Conservation (phyloP, 129 eudicot species). For the Escallonia rubra region DNA sequence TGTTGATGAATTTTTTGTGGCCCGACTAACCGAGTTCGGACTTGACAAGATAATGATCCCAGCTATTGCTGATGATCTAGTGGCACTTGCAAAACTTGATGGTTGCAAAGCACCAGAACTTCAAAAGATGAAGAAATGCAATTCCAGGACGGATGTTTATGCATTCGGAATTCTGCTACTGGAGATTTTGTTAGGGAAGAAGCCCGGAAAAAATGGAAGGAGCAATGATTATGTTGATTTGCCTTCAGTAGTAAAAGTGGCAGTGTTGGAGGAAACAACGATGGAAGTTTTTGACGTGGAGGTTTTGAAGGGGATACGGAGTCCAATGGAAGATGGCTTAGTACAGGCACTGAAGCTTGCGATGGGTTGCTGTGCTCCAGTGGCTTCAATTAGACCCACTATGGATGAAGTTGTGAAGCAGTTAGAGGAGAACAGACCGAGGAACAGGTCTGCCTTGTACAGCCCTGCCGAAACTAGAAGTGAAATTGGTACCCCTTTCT, state of each 20-base stretch:
- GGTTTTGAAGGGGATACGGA: conserved; percentile 77
- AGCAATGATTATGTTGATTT: conserved; percentile 56
- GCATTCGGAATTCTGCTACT: conserved; percentile 81
- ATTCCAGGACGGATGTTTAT: conserved; percentile 77
- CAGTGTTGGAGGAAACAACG: conserved; percentile 94
- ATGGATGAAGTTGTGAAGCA: conserved; percentile 97
- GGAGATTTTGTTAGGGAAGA: conserved; percentile 80
- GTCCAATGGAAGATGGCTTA: conserved; percentile 96
- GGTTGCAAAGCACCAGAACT: conserved; percentile 98
- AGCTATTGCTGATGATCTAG: conserved; percentile 81
- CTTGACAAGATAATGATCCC: conserved; percentile 90
- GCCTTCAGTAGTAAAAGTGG: conserved; percentile 88
- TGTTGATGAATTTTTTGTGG: conserved; percentile 80
- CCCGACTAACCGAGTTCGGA: conserved; percentile 87
- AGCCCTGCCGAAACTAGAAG: conserved; percentile 96
- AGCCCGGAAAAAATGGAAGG: conserved; percentile 62
- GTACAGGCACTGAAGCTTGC: conserved; percentile 95
- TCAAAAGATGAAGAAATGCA: conserved; percentile 84
- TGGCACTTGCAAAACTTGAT: conserved; percentile 71
- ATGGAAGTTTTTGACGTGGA: conserved; percentile 96
- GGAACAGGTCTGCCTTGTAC: conserved; percentile 90
- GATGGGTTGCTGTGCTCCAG: conserved; percentile 99
- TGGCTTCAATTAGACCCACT: conserved; percentile 73
- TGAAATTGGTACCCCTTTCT: conserved; percentile 81
- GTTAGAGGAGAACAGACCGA: conserved; percentile 87